Base-by-base conservation (phyloP, 2,329 filamentous ascomycete species). In the Colletotrichum lentis region DNA sequence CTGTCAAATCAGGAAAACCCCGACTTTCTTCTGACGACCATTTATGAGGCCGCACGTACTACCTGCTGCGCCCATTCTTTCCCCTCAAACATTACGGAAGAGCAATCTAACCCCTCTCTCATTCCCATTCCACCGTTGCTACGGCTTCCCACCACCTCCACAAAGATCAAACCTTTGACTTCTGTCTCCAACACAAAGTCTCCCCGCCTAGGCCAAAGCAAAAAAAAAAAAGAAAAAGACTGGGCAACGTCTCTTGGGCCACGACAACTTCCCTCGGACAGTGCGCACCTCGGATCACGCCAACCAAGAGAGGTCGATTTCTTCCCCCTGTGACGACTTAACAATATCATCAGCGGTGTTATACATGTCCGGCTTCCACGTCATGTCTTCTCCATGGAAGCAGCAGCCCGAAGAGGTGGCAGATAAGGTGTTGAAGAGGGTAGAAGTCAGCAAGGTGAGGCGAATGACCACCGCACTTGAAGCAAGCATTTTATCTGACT, bases 361-460 rank as follows among this genome's bases (percentile, higher is more conserved):
- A 37, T 54, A 22, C 14, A 64, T 64, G 60, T 22, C 20, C 20
- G 18, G 16, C 27, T 14, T 47, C 37, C 31, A 58, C 63, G 82
- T 70, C 73, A 89, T 89, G 86, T 81, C 86, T 74, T 89, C 87
- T 73, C 85, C 86, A 69, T 85, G 85, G 79, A 87, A 87, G 79
- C 85, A 86, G 73, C 86, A 89, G 74, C 87, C 88, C 44, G 87
- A 90, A 76, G 85, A 82, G 74, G 88, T 90, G 63, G 88, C 84
- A 62, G 89, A 91, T 77, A 87, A 87, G 78, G 89, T 93, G 64
- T 84, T 92, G 75, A 90, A 90, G 79, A 84, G 90, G 80, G 89
- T 88, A 70, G 90, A 92, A 83, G 87, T 92, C 73, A 90, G 89
- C 84, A 92, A 91, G 85, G 90, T 92, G 82, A 76, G 84, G 78